A percentile compares a stretch with the other conserved stretches of the same genome.
Evolutionary conservation across 2,329 filamentous ascomycete species (phyloP).

Genomic region (Elsinoe ampelina): DNA sequence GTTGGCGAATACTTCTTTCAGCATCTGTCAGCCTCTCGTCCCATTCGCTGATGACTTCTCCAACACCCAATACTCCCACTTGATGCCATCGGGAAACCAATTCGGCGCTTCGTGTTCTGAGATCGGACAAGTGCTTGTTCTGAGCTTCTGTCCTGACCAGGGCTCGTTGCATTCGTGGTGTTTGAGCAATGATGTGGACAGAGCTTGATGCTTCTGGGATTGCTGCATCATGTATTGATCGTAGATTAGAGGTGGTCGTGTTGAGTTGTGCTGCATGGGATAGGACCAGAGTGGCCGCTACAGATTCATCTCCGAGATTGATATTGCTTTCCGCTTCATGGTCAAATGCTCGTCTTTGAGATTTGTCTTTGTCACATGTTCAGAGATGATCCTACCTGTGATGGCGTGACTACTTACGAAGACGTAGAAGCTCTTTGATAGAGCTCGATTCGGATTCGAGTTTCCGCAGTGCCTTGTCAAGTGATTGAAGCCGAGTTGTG

Average conservation of each 20-base stretch:
- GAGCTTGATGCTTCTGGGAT: slow-evolving; percentile 35
- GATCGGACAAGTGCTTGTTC: slow-evolving; percentile 50
- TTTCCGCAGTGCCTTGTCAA: slow-evolving; percentile 26
- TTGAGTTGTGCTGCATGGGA: slow-evolving; percentile 36
- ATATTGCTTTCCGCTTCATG: slow-evolving; percentile 15
- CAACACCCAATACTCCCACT: slow-evolving; percentile 56
- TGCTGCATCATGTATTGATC: slow-evolving; percentile 35
- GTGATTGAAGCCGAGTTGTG: slow-evolving; percentile 20
- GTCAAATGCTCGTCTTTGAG: slow-evolving; percentile 13
- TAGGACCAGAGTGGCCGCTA: slow-evolving; percentile 30
- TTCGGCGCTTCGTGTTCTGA: slow-evolving; percentile 54
- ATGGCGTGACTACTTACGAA: slow-evolving; percentile 29
- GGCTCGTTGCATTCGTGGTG: slow-evolving; percentile 53
- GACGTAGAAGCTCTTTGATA: slow-evolving; percentile 32
- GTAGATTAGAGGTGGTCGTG: slow-evolving; percentile 34
- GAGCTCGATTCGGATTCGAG: slow-evolving; percentile 33
- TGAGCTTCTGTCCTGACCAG: slow-evolving; percentile 55
- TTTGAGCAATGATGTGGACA: slow-evolving; percentile 48
- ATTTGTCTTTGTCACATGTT: neutral
- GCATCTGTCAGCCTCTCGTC: slow-evolving; percentile 57
- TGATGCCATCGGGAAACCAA: slow-evolving; percentile 58
- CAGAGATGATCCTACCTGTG: slow-evolving; percentile 18
- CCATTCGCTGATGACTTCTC: slow-evolving; percentile 60
- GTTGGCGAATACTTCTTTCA: slow-evolving; percentile 56
- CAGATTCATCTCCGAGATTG: neutral